Evolutionary conservation across 2,329 filamentous ascomycete genomes (phyloP).

Genomic region (Leptographium lundbergii): DNA sequence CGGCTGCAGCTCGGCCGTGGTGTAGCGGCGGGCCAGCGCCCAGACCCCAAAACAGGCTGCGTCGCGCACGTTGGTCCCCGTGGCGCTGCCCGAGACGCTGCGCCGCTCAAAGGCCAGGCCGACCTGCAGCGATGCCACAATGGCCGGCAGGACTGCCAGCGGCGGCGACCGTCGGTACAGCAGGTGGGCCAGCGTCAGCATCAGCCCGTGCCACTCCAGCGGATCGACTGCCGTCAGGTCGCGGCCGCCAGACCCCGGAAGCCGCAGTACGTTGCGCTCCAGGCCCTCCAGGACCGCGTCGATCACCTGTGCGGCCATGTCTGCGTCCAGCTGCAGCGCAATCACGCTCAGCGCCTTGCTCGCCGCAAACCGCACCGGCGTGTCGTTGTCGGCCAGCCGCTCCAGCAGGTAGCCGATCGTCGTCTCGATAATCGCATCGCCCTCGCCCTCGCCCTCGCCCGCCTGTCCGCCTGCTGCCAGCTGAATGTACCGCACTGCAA

Average conservation of each 20-base stretch:
- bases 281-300: slow-evolving; percentile 69
- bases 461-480: slow-evolving; percentile 34
- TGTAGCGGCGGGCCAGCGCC: slow-evolving; percentile 80
- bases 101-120: slow-evolving; percentile 84
- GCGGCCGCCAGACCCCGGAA: slow-evolving; percentile 17
- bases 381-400: slow-evolving; percentile 73
- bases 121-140: slow-evolving; percentile 64
- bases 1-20: slow-evolving; percentile 59
- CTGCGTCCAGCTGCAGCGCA: slow-evolving; percentile 62
- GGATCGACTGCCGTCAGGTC: slow-evolving; percentile 68
- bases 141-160: slow-evolving; percentile 53
- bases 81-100: slow-evolving; percentile 68
- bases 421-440: slow-evolving; percentile 55
- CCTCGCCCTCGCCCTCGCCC: slow-evolving; percentile 49
- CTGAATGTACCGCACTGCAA: slow-evolving; percentile 43
- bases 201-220: slow-evolving; percentile 83
- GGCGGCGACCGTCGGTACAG: slow-evolving; percentile 77
- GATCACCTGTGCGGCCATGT: slow-evolving; percentile 77
- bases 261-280: slow-evolving; percentile 39
- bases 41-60: slow-evolving; percentile 94
- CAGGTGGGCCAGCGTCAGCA: slow-evolving; percentile 74
- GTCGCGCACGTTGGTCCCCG: slow-evolving; percentile 85
- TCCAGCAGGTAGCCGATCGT: slow-evolving; percentile 73
- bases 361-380: slow-evolving; percentile 76
- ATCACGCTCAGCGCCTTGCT: slow-evolving; percentile 88